Evolutionary conservation across 1,284 basidiomycete genomes (phyloP), one percentile per base, ranked within the genome.

Genomic region (Fistulinella cinereoalba): DNA sequence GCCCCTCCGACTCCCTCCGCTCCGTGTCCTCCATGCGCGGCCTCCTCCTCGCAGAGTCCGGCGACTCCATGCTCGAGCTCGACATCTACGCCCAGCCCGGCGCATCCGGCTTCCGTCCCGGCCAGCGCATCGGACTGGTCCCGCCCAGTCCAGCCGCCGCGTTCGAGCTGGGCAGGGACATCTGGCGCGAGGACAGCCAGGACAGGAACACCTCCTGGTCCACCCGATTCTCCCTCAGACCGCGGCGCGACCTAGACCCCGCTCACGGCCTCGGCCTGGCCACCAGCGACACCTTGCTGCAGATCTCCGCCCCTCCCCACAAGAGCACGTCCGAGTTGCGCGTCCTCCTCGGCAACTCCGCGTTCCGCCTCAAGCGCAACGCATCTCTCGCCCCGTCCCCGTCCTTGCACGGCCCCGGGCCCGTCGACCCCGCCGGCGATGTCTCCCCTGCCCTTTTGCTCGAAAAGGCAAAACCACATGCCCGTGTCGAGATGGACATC

Each of bases 401-500:
- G 50, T 48, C 40, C 50, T 34, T 41, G 38, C 49, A 43, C 38
- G 48, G 51, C 23, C 22, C 50, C 2, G 46, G 43, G 4, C 47
- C 44, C 1, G 28, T 34, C 16, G 42, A 40, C 37, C 40, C 24
- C 16, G 55, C 43, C 33, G 48, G 51, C 47, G 34, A 50, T 22
- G n/a, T 56, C 56, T 28, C 61, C 13, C 49, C 43, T 28, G 51
- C 60, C 7, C 68, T 80, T 4, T 58, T 66, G 43, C 62, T 87
- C 47, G 80, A 91, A 70, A 80, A 85, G 66, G 79, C 80, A 39
- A 79, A 86, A 71, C 56, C 73, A 11, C 74, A 74, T 24, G 83
- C 91, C 3, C 82, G 91, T 24, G 88, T 97, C 1, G 87, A 91
- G 60, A 74, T 97, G 7, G 92, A 97, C 56, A 79, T 97, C 21